Evolutionary conservation across 179 eudicot species (phyloP).

Genomic region (Beta lomatogona): DNA sequence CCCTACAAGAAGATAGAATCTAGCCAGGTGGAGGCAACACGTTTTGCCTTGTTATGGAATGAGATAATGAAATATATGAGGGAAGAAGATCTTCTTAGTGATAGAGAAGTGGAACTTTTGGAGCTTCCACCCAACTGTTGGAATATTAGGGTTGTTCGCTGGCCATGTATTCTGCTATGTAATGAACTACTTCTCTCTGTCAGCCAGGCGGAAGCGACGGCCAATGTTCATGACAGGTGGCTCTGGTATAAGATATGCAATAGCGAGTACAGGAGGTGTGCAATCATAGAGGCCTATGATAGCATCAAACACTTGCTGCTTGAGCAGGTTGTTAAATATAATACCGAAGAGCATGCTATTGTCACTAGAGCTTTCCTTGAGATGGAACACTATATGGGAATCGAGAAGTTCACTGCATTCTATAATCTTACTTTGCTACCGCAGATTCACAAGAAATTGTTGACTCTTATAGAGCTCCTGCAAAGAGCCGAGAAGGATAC

Average conservation of each 20-base stretch:
- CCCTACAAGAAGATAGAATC: conserved; percentile 81
- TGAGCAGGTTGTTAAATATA: conserved; percentile 49
- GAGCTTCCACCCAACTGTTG: conserved; percentile 86
- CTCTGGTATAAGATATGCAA: conserved; percentile 77
- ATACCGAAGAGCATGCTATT: conserved; percentile 65
- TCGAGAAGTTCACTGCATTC: conserved; percentile 48
- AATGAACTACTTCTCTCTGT: conserved; percentile 88
- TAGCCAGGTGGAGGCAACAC: conserved; percentile 78
- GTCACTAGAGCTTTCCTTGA: conserved; percentile 53
- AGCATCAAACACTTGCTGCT: conserved; percentile 65
- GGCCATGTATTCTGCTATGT: conserved; percentile 88
- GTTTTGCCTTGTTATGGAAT: conserved; percentile 93
- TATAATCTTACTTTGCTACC: conserved; percentile 56
- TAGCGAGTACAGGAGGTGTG: conserved; percentile 86
- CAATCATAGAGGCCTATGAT: conserved; percentile 82
- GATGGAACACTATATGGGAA: conserved; percentile 49
- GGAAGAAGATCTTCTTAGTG: conserved; percentile 91
- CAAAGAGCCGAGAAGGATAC: conserved; percentile 48
- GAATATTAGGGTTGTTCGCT: conserved; percentile 83
- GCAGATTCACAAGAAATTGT: conserved; percentile 52
- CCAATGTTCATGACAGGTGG: conserved; percentile 47
- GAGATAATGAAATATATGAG: conserved; percentile 72
- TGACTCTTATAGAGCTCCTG: conserved; percentile 63
- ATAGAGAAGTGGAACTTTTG: conserved; percentile 70
- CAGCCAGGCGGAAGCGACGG: conserved; percentile 63